phyloP scores from a whole-genome alignment of 1,284 basidiomycete species.

The Wallemia ichthyophaga region DNA sequence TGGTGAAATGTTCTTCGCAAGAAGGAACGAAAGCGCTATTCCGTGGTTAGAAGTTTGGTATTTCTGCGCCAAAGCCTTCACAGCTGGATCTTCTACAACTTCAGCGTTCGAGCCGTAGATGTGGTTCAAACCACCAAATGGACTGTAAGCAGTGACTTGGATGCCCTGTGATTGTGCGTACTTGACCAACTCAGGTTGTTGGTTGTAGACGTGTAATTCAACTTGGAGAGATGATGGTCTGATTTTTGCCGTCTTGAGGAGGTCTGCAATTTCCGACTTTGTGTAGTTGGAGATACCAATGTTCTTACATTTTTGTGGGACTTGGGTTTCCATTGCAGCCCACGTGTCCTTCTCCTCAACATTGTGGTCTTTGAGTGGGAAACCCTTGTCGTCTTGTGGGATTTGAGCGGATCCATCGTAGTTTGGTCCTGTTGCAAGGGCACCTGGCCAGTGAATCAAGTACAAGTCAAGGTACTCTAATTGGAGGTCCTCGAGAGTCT shows the following conservation, averaged over 20 bases:
- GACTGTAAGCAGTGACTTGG: background rate
- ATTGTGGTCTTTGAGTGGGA: background rate
- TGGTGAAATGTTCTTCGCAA: background rate
- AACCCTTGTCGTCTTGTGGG: background rate
- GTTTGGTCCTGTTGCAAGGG: background rate
- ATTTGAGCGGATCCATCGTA: background rate
- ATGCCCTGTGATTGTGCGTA: background rate
- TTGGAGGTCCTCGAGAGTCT: background rate
- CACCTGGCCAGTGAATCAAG: background rate
- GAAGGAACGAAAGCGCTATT: background rate
- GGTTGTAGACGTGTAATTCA: background rate
- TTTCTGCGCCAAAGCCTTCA: background rate
- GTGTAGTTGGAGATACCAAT: slow-evolving; percentile 13
- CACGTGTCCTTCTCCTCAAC: background rate
- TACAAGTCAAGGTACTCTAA: background rate
- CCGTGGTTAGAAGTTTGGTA: background rate
- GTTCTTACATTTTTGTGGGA: slow-evolving; percentile 1
- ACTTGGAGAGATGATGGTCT: slow-evolving; percentile 1
- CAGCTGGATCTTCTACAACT: background rate
- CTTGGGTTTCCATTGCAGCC: background rate
- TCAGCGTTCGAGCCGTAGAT: background rate
- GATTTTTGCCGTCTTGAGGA: slow-evolving; percentile 11
- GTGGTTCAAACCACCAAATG: background rate
- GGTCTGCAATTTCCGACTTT: slow-evolving; percentile 12
- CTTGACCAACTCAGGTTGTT: background rate